Percentiles rank a stretch among this genome's conserved stretches.
Evolutionary conservation across 2,329 filamentous ascomycete species (phyloP).

Genomic region (Simplicillium aogashimaense): DNA sequence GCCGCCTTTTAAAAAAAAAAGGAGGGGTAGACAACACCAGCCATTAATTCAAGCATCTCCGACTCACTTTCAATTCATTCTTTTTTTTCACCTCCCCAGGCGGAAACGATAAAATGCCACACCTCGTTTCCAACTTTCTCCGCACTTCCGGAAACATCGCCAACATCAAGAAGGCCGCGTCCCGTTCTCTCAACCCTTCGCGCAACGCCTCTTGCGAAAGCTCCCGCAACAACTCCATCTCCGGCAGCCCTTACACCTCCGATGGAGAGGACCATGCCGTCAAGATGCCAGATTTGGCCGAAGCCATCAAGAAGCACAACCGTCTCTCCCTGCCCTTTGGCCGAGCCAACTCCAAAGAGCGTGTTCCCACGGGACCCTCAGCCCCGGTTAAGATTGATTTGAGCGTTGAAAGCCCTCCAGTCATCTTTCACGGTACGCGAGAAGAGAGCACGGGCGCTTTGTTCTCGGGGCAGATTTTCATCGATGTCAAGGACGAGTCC

Average conservation of each 20-base stretch:
- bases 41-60: background rate
- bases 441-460: slow-evolving; percentile 73
- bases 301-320: slow-evolving; percentile 30
- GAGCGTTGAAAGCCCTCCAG: slow-evolving; percentile 75
- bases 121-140: slow-evolving; percentile 47
- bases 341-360: slow-evolving; percentile 7
- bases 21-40: too few relatives aligned
- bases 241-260: slow-evolving; percentile 22
- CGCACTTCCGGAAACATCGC: slow-evolving; percentile 45
- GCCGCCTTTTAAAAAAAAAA: too few relatives aligned
- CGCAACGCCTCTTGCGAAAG: slow-evolving; percentile 7
- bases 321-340: slow-evolving; percentile 30
- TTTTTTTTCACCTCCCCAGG: too few relatives aligned
- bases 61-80: too few relatives aligned
- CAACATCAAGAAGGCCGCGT: slow-evolving; percentile 31
- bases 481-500: slow-evolving; percentile 58
- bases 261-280: slow-evolving; percentile 24
- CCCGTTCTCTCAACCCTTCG: slow-evolving; percentile 13
- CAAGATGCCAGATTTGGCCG: slow-evolving; percentile 28
- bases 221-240: slow-evolving; percentile 15
- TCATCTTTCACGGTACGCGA: slow-evolving; percentile 71
- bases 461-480: slow-evolving; percentile 71
- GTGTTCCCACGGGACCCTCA: slow-evolving; percentile 13
- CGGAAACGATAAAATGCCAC: slow-evolving; percentile 35
- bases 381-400: slow-evolving; percentile 35